phyloP scores from a whole-genome alignment of 441 rosid genomes.

The Mallotus repandus region DNA sequence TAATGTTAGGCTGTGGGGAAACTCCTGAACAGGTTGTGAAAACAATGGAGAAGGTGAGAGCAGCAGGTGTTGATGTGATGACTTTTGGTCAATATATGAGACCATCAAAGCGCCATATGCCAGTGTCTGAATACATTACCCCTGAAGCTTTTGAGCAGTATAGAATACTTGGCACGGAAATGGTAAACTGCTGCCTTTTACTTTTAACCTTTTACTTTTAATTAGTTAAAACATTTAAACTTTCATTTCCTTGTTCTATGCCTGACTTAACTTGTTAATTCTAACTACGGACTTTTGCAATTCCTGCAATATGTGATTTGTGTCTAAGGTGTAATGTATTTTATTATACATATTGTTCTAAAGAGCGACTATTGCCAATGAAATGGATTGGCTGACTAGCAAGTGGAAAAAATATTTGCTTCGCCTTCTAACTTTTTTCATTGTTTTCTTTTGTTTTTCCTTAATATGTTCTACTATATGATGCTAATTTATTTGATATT shows the following conservation, averaged over 20 bases:
- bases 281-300: not conserved
- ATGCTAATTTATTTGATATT: not conserved
- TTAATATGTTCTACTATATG: not conserved
- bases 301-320: not conserved
- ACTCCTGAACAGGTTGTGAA: constrained; percentile 87
- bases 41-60: constrained; percentile 96
- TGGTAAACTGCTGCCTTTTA: constrained; percentile 53
- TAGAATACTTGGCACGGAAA: constrained; percentile 81
- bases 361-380: not conserved
- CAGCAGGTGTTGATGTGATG: constrained; percentile 92
- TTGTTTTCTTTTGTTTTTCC: too few species aligned
- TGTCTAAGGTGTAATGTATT: not conserved
- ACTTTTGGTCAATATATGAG: constrained; percentile 99
- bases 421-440: not conserved
- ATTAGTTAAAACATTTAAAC: not conserved
- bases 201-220: too few species aligned
- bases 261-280: not conserved
- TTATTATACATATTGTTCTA: not conserved
- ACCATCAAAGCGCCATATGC: constrained; percentile 98
- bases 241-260: not conserved
- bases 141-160: constrained; percentile 94
- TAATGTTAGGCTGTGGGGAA: constrained; percentile 99
- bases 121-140: constrained; percentile 87
- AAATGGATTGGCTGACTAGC: not conserved
- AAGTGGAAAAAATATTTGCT: not conserved